These are phyloP conservation scores for Phylloporus rhodoxanthus DNA, from an alignment of 768 basidiomycete genomes.

Conservation along the genomic window DNA sequence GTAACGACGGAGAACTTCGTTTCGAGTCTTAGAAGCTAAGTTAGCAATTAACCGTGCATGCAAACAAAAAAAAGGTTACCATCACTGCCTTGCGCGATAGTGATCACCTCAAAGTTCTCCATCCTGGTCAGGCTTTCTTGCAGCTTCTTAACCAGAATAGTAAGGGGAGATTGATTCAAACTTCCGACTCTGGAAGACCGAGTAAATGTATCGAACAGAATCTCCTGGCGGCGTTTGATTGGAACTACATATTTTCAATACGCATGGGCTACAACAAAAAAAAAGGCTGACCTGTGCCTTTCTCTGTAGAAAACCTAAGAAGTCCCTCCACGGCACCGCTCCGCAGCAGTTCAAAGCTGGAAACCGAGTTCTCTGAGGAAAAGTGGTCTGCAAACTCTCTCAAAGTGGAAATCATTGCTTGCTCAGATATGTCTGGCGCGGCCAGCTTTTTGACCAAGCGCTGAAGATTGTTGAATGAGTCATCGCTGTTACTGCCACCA, in stretches of 20 bases:
- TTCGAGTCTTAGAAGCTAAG: slow-evolving; percentile 59
- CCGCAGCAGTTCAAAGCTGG: slow-evolving; percentile 92
- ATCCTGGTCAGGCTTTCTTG: slow-evolving; percentile 94
- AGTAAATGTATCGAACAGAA: slow-evolving; percentile 76
- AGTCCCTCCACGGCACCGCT: slow-evolving; percentile 89
- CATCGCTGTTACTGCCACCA: slow-evolving; percentile 48
- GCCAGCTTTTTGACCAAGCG: slow-evolving; percentile 62
- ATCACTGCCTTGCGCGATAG: slow-evolving; percentile 76
- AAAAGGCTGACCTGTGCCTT: slow-evolving; percentile 30
- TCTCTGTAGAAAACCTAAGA: slow-evolving; percentile 74
- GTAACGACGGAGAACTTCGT: slow-evolving; percentile 81
- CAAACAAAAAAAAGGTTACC: slow-evolving; percentile 38
- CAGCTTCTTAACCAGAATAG: slow-evolving; percentile 86
- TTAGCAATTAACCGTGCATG: slow-evolving; percentile 5
- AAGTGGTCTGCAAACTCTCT: slow-evolving; percentile 79
- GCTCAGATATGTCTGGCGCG: slow-evolving; percentile 50
- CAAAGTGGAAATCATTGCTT: slow-evolving; percentile 55
- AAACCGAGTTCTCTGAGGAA: slow-evolving; percentile 70
- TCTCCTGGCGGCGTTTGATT: slow-evolving; percentile 60
- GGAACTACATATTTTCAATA: slow-evolving; percentile 43
- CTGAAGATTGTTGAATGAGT: slow-evolving; percentile 58
- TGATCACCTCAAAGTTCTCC: slow-evolving; percentile 93
- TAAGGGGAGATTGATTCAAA: slow-evolving; percentile 52
- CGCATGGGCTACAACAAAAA: neutral
- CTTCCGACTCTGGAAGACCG: slow-evolving; percentile 42